Evolutionary conservation across 768 basidiomycete genomes (phyloP), one percentile per base, ranked within the genome.

Genomic region (Tulasnella sp.): DNA sequence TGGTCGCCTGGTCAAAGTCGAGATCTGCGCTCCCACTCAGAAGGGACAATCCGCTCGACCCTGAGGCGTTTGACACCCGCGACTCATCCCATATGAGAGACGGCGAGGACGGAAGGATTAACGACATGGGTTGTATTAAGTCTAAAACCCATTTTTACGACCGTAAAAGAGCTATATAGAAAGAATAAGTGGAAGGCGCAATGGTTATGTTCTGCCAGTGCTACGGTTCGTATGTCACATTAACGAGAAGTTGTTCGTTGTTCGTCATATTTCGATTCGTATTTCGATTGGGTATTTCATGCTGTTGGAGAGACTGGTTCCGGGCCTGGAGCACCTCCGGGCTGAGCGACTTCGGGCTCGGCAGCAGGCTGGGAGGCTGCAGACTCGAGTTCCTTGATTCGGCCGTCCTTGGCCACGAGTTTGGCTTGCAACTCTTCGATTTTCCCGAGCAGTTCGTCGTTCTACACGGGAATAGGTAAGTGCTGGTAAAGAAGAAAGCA

Each of bases 351-450:
- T 7, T 36, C 64, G 8, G 64, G 64, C 64, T 65, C 64, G 35
- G 64, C 39, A 34, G 64, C 35, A n/a, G 64, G 35, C 22, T 65
- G 26, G 3, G 64, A 35, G 64, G 26, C 39, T 29, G 35, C 64
- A 8, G 67, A 26, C 41, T 40, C 34, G 14, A 69, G 67, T 29
- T 69, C 44, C 67, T 40, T 41, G 42, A 69, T 52, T 34, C 34
- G 44, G 9, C 22, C 40, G 17, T 69, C 67, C 26, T 34, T 4
- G 11, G 39, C 67, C n/a, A 39, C 37, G n/a, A 69, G 67, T 16
- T 69, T 69, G 44, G 67, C 67, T 69, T 69, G 35, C 67, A 69
- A 41, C 29, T 41, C 39, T 52, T 40, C 44, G 17, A 69, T n/a
- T 19, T 44, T 35, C 39, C 42, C 22, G 17, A 37, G 40, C 1